Base-by-base conservation (phyloP, 805 yeast species). In the Candida stauntonica region DNA sequence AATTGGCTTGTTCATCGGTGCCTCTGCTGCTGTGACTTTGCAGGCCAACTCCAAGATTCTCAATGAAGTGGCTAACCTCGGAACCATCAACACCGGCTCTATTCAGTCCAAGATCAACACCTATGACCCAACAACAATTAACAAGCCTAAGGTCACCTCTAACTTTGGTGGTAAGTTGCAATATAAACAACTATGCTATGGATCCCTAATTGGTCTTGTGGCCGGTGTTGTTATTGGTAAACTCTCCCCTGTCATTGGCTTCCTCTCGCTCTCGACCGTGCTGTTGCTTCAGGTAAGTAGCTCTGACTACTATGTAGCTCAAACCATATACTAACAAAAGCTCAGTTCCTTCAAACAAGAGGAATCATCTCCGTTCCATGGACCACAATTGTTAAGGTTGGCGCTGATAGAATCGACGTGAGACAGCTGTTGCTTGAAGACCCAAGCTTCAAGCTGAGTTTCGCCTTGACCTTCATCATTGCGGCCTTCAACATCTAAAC, bases 191-290 rank as follows among this genome's bases (percentile, higher is more conserved):
- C 61, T 79, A 45, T 69, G 81, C 15, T 60, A 77, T 47, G 86
- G 86, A 0, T 74, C 81, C 0, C 59, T 79, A 47, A 64, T 75
- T 12, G 86, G 86, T 0, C 54, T 79, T 30, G 64, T 73, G 34
- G 51, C 72, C 33, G 86, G 86, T 3, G 63, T 77, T 12, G 61
- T 79, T 14, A 68, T 72, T 17, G 85, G 85, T 7, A 78, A 77
- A 50, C 62, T 80, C 41, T 71, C 79, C 29, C 61, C 73, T 8
- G 71, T 75, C 8, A 61, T 80, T 33, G 75, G 76, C 29, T 64
- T 74, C 31, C 50, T 76, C 31, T 53, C 79, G 0, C 53, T 77
- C n/a, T 63, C 76, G 3, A 47, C 63, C n/a, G 69, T 68, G 29
- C 38, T 70, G 30, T 42, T 61, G 4, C 46, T 47, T 9, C 59